Evolutionary conservation across 352 stramenopile species (phyloP), one percentile per base, ranked within the genome.

Genomic region (Stephanocyclus meneghinianus): DNA sequence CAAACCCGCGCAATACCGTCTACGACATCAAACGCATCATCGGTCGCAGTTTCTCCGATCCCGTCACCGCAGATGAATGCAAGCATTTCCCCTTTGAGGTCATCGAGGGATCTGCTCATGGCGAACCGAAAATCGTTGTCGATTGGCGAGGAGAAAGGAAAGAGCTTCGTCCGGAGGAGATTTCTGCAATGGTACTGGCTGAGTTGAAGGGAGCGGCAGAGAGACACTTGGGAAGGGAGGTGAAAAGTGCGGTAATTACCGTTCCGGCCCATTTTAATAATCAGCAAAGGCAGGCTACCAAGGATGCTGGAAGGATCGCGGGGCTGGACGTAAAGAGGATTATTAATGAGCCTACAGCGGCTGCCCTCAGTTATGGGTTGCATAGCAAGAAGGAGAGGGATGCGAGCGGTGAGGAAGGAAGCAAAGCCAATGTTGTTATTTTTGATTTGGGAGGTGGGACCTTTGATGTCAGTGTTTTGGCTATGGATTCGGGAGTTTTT

Each of bases 241-340:
- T 99, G 29, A 95, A 96, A 73, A 89, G 98, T 77, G 97, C 97
- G 10, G 97, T 99, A 8, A 94, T 99, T 50, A 99, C 97, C n/a
- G 97, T 99, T 32, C 98, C 98, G 2, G 98, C 98, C 50, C 99
- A 99, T 91, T 99, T 99, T 90, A 99, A 99, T 91, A 97, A 99
- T 88, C 95, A 97, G 6, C 98, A 99, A 90, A 95, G 98, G 85
- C 96, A 99, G 91, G 96, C 97, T 32, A 99, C 98, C 66, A 99
- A 99, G 93, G 96, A 99, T 88, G 98, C 98, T 64, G 97, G 97
- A 76, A 96, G 91, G 7, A 99, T 99, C 87, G 93, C 97, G 15
- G 98, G 98, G 61, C 81, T 99, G 16, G 97, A 95, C 18, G 97
- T 99, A 26, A 92, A 98, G 85, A 96, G 97, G 80, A 99, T 99